Evolutionary conservation across 306 rosid genomes (phyloP), one percentile per base, ranked within the genome.

Genomic region (Canavalia gladiata): DNA sequence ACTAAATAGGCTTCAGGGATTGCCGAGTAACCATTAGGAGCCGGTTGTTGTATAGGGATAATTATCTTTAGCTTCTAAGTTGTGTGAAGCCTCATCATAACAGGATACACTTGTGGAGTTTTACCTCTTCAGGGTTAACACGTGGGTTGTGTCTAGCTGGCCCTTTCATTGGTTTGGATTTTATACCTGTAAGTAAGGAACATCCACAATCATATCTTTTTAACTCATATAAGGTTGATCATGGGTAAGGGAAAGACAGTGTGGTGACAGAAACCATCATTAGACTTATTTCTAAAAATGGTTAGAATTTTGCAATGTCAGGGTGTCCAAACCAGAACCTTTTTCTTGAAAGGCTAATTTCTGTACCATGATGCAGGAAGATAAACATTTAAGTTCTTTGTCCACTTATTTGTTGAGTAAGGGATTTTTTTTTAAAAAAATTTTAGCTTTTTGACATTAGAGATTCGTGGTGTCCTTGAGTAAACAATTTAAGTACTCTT

Each of bases 81-180:
- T 67, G 59, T 62, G 87, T 78, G 57, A 66, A 45, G 65, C 64
- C 39, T 83, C 65, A 51, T 65, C 81, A 63, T 45, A 87, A 72
- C 77, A 50, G 47, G 70, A 81, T 50, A 18, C 28, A 30, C 45
- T 71, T 49, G 34, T 77, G 58, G 73, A 82, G 33, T 79, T 85
- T 83, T 88, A 56, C 90, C 66, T 67, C 42, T 82, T 87, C 8
- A 13, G 81, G 74, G 46, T 70, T 75, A 76, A 78, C 84, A 84
- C 75, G 60, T 77, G 83, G 68, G 68, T 68, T 57, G 69, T 50
- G 81, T 72, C 57, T 81, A 56, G 78, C 77, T 72, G 73, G 68
- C 67, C 68, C 60, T 33, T 62, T 60, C 51, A 74, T 43, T 80
- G 35, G 29, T 75, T 70, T 81, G 82, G 76, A 68, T 57, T 81